phyloP scores from a whole-genome alignment of 2,329 filamentous ascomycete species.

The Talaromyces piceae region DNA sequence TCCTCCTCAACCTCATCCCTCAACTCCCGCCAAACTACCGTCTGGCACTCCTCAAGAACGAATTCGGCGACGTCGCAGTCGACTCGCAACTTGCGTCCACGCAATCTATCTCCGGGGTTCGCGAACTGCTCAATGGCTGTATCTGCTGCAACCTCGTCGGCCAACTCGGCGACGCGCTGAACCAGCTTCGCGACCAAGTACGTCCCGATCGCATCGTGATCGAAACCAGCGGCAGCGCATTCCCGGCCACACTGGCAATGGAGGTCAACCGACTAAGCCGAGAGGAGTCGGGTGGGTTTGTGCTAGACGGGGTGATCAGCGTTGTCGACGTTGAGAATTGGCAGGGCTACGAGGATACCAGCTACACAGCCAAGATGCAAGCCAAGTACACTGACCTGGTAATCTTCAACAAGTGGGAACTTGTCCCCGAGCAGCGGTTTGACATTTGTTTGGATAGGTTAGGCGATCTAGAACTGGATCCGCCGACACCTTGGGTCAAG shows the following conservation, averaged over 20 bases:
- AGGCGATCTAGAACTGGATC: slow-evolving; percentile 63
- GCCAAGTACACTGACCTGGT: slow-evolving; percentile 84
- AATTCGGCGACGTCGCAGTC: slow-evolving; percentile 90
- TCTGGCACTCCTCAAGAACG: slow-evolving; percentile 93
- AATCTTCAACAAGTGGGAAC: slow-evolving; percentile 90
- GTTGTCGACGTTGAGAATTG: slow-evolving; percentile 95
- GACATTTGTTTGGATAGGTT: slow-evolving; percentile 73
- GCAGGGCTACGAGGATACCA: slow-evolving; percentile 85
- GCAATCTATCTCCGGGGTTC: slow-evolving; percentile 76
- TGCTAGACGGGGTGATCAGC: slow-evolving; percentile 78
- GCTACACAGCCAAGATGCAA: slow-evolving; percentile 80
- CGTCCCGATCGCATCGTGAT: slow-evolving; percentile 80
- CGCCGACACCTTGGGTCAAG: slow-evolving; percentile 73
- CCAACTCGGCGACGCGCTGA: slow-evolving; percentile 72
- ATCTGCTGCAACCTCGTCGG: slow-evolving; percentile 99
- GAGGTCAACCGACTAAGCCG: slow-evolving; percentile 74
- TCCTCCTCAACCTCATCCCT: slow-evolving; percentile 87
- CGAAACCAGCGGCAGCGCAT: slow-evolving; percentile 84
- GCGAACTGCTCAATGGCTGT: slow-evolving; percentile 90
- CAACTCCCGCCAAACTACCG: slow-evolving; percentile 84
- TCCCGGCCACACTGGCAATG: slow-evolving; percentile 82
- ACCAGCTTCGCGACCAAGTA: slow-evolving; percentile 57
- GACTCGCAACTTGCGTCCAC: slow-evolving; percentile 85
- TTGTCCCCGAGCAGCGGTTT: slow-evolving; percentile 62
- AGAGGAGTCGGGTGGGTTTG: slow-evolving; percentile 54